Conservation (phyloP, 2,329 filamentous ascomycete genomes). For the Colletotrichum somersetense region DNA sequence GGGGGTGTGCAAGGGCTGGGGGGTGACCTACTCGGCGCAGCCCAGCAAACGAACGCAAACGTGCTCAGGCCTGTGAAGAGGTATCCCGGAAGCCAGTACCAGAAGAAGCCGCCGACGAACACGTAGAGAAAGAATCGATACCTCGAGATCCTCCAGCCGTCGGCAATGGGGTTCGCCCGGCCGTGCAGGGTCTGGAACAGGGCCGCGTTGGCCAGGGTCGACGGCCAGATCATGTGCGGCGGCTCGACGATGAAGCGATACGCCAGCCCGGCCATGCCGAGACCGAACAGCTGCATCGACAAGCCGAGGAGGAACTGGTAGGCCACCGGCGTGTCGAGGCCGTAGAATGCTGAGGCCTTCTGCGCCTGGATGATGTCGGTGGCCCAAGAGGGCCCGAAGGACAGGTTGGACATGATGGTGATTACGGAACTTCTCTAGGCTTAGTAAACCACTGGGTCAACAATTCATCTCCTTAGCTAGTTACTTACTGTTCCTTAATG, state of each 20-base stretch:
- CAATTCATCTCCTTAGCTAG: no score
- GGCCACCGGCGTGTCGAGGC: conserved; percentile 52
- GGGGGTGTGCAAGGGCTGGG: conserved; percentile 41
- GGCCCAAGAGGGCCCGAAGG: conserved; percentile 56
- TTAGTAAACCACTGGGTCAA: no score
- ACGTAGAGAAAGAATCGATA: conserved; percentile 54
- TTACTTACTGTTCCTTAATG: conserved; percentile 61
- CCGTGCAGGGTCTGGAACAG: conserved; percentile 58
- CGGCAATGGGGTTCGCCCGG: conserved; percentile 51
- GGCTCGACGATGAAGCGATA: conserved; percentile 60
- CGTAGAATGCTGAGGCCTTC: conserved; percentile 58
- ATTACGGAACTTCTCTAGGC: conserved; percentile 53
- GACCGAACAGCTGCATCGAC: conserved; percentile 62
- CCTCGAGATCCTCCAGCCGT: conserved; percentile 53
- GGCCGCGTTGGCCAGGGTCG: conserved; percentile 57
- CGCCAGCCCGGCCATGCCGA: conserved; percentile 58
- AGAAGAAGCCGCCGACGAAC: conserved; percentile 58
- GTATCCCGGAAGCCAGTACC: conserved; percentile 62
- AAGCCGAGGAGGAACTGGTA: conserved; percentile 61
- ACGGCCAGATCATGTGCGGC: conserved; percentile 61
- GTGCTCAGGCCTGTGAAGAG: conserved; percentile 57
- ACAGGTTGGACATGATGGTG: conserved; percentile 66
- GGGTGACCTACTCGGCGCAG: conserved; percentile 48
- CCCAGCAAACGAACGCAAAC: conserved; percentile 63
- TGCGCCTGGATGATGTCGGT: conserved; percentile 59